Evolutionary conservation across 73 alveolate species (phyloP), one percentile per base, ranked within the genome.

Genomic region (Paramecium sonneborni): DNA sequence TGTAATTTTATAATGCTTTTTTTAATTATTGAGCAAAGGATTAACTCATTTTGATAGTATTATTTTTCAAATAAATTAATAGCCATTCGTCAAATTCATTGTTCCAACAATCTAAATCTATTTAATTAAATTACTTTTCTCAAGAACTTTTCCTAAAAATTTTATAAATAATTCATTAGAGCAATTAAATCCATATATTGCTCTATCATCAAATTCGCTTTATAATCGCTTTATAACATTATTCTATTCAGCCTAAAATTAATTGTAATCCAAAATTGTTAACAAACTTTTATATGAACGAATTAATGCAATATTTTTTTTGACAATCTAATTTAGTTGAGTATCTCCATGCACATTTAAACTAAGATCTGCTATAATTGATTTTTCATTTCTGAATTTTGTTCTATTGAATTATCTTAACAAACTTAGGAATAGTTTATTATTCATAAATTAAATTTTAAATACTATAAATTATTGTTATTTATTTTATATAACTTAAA

Each of bases 141-240:
- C 84, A 30, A 62, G 24, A 2, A 62, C 84, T 26, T 32, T 62
- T 30, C 24, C 48, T 14, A 62, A 26, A 62, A 62, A 62, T 62
- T 26, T 62, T 1, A 62, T 62, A 62, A 62, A 62, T n/a, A 62
- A 62, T 62, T 62, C 84, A 62, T 62, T 62, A 30, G 84, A 62
- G 8, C 48, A 30, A n/a, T 62, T 62, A n/a, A 62, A 62, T 0
- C 84, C 84, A 62, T 62, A 62, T 62, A 23, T 30, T 14, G 84
- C 84, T 62, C 84, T 62, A 32, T 62, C 84, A 32, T 62, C 84
- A 62, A 62, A 62, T 62, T 62, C 48, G 0, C 12, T 62, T 12
- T 62, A 62, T 26, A 62, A 2, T 62, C 26, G 21, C 24, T 62
- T 30, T 5, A 62, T 32, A 2, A 62, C 12, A 4, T 32, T 26